Percentiles rank a stretch among this genome's conserved stretches.
These are phyloP conservation scores for Cladophialophora bantiana DNA, from an alignment of 2,329 filamentous ascomycete genomes.

Conservation along the genomic window DNA sequence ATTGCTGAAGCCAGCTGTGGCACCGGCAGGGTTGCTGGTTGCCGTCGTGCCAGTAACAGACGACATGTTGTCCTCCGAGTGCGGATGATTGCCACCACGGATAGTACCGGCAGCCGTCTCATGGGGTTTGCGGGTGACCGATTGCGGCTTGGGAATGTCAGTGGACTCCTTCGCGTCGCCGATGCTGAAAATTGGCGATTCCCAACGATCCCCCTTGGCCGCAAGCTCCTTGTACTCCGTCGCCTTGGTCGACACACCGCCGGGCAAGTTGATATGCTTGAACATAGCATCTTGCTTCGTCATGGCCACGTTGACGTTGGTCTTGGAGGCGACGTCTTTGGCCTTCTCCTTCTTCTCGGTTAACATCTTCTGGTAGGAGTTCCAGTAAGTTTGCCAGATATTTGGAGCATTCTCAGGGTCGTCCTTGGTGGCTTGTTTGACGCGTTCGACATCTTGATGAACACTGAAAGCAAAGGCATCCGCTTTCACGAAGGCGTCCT, in stretches of 20 bases:
- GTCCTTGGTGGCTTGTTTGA: slow-evolving; percentile 68
- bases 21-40: slow-evolving; percentile 1
- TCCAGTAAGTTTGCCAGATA: slow-evolving; percentile 84
- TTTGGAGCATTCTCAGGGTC: slow-evolving; percentile 78
- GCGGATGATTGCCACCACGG: slow-evolving; percentile 41
- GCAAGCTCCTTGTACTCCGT: slow-evolving; percentile 92
- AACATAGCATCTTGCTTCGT: slow-evolving; percentile 92
- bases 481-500: slow-evolving; percentile 76
- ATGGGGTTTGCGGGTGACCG: slow-evolving; percentile 67
- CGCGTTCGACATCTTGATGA: slow-evolving; percentile 81
- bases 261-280: slow-evolving; percentile 82
- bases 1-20: slow-evolving; percentile 46
- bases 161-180: slow-evolving; percentile 76
- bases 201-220: slow-evolving; percentile 88
- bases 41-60: slow-evolving; percentile 7
- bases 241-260: slow-evolving; percentile 89
- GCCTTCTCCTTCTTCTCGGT: slow-evolving; percentile 81
- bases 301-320: slow-evolving; percentile 80
- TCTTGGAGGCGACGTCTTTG: slow-evolving; percentile 66
- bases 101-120: slow-evolving; percentile 49
- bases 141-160: slow-evolving; percentile 67
- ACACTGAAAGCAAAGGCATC: slow-evolving; percentile 77
- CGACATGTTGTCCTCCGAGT: slow-evolving; percentile 16
- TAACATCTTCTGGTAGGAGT: slow-evolving; percentile 75
- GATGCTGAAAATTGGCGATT: slow-evolving; percentile 91